Evolutionary conservation across 257 asterid genomes (phyloP).

Genomic region (Solanum microdontum): DNA sequence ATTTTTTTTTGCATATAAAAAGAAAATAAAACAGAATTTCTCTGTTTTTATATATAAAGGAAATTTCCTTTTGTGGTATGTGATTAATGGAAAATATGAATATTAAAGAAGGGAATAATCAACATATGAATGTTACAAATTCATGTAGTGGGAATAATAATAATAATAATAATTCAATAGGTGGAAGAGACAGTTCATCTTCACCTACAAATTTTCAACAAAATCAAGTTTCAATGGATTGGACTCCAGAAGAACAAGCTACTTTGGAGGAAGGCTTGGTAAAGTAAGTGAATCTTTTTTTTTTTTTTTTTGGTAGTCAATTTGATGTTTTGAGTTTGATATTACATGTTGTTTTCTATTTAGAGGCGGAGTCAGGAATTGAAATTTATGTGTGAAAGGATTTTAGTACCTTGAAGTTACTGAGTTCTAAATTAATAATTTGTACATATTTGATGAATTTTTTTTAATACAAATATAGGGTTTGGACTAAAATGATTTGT

Average conservation of each 20-base stretch:
- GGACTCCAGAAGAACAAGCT: conserved; percentile 80
- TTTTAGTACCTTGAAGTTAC: neutral
- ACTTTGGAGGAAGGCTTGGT: conserved; percentile 53
- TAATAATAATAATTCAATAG: neutral
- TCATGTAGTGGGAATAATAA: neutral
- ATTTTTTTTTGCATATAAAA: neutral
- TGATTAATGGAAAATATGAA: neutral
- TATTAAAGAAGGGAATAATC: neutral
- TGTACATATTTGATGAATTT: neutral
- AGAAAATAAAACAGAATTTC: neutral
- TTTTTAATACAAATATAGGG: neutral
- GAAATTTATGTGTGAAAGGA: neutral
- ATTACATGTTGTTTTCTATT: neutral
- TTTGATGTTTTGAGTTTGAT: neutral
- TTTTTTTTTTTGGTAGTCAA: neutral
- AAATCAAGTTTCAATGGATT: conserved; percentile 73
- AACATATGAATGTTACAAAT: neutral
- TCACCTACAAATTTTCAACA: conserved; percentile 51
- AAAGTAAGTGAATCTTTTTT: conserved; percentile 29
- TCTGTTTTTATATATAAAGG: neutral
- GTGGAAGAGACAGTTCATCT: neutral
- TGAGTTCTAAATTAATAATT: neutral
- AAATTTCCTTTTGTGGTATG: neutral
- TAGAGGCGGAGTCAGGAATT: neutral
- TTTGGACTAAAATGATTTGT: neutral